Conservation (phyloP, 495 filamentous ascomycete species). For the Endocarpon pusillum region DNA sequence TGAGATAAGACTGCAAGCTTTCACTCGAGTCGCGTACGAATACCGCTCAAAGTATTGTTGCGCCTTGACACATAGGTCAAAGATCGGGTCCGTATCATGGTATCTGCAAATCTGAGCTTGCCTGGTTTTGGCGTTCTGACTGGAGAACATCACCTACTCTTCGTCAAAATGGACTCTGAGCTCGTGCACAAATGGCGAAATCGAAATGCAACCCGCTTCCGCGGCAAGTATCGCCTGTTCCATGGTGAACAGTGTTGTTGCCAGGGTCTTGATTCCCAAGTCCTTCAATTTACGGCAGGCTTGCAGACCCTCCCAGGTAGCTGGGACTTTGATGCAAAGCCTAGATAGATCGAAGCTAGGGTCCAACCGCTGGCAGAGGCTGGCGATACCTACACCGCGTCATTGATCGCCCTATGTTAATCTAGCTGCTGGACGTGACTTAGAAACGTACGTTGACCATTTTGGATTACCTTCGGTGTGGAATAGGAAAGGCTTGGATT, state of each 20-base stretch:
- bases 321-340: slow-evolving; percentile 45
- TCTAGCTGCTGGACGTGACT: neutral
- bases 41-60: slow-evolving; percentile 34
- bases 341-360: slow-evolving; percentile 29
- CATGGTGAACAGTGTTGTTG: slow-evolving; percentile 43
- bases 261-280: slow-evolving; percentile 35
- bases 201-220: slow-evolving; percentile 38
- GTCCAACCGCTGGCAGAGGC: slow-evolving; percentile 29
- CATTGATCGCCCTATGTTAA: too few relatives aligned
- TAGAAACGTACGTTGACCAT: slow-evolving; percentile 33
- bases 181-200: slow-evolving; percentile 49
- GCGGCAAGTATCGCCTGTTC: slow-evolving; percentile 39
- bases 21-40: slow-evolving; percentile 28
- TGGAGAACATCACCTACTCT: slow-evolving; percentile 22
- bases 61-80: slow-evolving; percentile 31
- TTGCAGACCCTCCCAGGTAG: slow-evolving; percentile 46
- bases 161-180: slow-evolving; percentile 41
- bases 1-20: slow-evolving; percentile 38
- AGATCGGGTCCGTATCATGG: slow-evolving; percentile 25
- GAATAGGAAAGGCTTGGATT: slow-evolving; percentile 41
- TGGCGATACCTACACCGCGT: slow-evolving; percentile 25
- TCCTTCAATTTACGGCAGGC: slow-evolving; percentile 40
- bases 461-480: slow-evolving; percentile 32
- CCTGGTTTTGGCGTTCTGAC: neutral
- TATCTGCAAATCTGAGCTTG: slow-evolving; percentile 17